A percentile compares a stretch with the other conserved stretches of the same genome.
Conservation (phyloP, 2,329 filamentous ascomycete genomes). For the Hypoxylon sp. region DNA sequence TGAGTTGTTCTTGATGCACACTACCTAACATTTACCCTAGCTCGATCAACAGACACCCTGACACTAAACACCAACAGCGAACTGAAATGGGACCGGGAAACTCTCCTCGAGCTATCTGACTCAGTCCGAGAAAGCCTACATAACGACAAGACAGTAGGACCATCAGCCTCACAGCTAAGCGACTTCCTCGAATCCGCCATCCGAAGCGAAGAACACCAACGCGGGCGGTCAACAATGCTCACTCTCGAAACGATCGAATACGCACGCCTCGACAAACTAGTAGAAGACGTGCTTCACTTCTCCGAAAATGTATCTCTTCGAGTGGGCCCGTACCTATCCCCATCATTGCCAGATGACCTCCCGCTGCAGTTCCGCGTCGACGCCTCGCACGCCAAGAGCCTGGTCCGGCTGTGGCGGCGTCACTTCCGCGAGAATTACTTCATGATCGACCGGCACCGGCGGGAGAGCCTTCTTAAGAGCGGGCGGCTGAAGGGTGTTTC, state of each 20-base stretch:
- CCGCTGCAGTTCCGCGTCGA: constrained; percentile 48
- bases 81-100: constrained; percentile 30
- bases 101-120: constrained; percentile 54
- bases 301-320: too few species aligned
- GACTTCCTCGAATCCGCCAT: constrained; percentile 51
- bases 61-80: constrained; percentile 31
- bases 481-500: constrained; percentile 54
- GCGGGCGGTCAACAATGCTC: constrained; percentile 46
- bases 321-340: too few species aligned
- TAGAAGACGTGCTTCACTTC: constrained; percentile 55
- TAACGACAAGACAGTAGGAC: constrained; percentile 45
- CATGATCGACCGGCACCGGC: constrained; percentile 56
- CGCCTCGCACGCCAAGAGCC: constrained; percentile 48
- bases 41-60: constrained; percentile 24
- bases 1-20: too few species aligned
- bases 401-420: constrained; percentile 55
- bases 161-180: constrained; percentile 49
- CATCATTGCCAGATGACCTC: too few species aligned
- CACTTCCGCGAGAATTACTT: constrained; percentile 57
- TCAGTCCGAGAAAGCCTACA: constrained; percentile 50
- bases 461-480: constrained; percentile 46
- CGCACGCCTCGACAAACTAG: constrained; percentile 48
- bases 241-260: constrained; percentile 52
- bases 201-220: constrained; percentile 50
- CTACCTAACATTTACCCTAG: constrained; percentile 19